These are phyloP conservation scores for Naganishia cerealis DNA, from an alignment of 1,284 basidiomycete species.

Conservation along the genomic window DNA sequence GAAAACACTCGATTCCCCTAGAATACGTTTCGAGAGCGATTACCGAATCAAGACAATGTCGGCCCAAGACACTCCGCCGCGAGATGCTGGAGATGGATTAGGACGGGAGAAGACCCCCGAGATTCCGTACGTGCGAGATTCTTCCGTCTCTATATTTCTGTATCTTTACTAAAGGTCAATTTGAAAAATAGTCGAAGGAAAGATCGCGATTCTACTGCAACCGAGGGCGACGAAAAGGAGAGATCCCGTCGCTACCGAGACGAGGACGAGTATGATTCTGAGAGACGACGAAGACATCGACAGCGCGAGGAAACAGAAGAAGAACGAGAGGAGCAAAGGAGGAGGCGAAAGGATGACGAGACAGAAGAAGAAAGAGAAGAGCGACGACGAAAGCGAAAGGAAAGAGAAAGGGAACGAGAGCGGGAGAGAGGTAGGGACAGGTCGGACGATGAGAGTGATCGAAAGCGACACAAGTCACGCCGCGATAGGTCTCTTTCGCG, in stretches of 20 bases:
- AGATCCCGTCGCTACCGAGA: constrained; percentile 30
- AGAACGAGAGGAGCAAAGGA: constrained; percentile 31
- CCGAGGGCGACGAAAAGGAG: constrained; percentile 22
- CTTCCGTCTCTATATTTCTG: not conserved
- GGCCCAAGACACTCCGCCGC: constrained; percentile 30
- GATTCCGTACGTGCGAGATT: constrained; percentile 23
- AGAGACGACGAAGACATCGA: constrained; percentile 27
- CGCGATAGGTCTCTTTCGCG: constrained; percentile 34
- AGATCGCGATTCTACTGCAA: constrained; percentile 11
- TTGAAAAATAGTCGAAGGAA: not conserved
- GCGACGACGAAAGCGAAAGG: constrained; percentile 29
- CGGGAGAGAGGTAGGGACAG: constrained; percentile 29
- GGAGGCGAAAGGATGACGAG: constrained; percentile 29
- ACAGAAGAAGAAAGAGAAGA: constrained; percentile 33
- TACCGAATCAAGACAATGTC: constrained; percentile 7
- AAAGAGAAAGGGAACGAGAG: constrained; percentile 32
- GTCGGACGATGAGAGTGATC: constrained; percentile 28
- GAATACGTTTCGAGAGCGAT: not conserved
- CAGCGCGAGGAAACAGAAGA: constrained; percentile 30
- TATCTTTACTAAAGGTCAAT: not conserved
- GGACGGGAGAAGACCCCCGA: constrained; percentile 35
- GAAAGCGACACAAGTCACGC: constrained; percentile 27
- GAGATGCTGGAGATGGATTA: constrained; percentile 24
- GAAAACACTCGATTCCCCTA: not conserved
- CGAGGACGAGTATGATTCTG: constrained; percentile 28